phyloP scores from a whole-genome alignment of 2,329 filamentous ascomycete genomes.

The Neocucurbitaria cava region DNA sequence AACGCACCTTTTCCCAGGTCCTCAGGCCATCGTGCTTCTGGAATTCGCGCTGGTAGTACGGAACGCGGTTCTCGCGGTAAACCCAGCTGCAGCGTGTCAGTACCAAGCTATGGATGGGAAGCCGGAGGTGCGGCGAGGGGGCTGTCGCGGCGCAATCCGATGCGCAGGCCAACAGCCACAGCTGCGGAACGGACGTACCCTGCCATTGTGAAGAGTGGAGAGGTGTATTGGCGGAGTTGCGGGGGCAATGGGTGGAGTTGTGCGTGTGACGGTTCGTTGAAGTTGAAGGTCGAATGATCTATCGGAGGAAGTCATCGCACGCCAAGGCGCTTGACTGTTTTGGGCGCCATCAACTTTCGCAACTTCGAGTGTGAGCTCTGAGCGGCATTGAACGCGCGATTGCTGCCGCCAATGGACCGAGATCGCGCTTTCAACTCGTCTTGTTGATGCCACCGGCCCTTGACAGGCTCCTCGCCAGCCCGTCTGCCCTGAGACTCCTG shows the following conservation, averaged over 20 bases:
- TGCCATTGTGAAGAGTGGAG: slow-evolving; percentile 52
- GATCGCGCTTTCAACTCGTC: slow-evolving; percentile 12
- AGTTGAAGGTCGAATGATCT: slow-evolving; percentile 41
- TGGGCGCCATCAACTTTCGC: slow-evolving; percentile 18
- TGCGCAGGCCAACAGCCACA: slow-evolving; percentile 3
- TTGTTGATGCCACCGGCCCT: slow-evolving; percentile 54
- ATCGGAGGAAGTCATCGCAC: slow-evolving; percentile 10
- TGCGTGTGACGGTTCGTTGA: slow-evolving; percentile 34
- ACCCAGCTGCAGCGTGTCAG: slow-evolving; percentile 53
- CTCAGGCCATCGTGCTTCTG: slow-evolving; percentile 75
- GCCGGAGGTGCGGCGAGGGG: slow-evolving; percentile 12
- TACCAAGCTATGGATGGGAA: slow-evolving; percentile 22
- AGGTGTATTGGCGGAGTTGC: slow-evolving; percentile 32
- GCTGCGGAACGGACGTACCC: slow-evolving; percentile 47
- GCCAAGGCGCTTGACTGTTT: slow-evolving; percentile 28
- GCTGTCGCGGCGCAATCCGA: slow-evolving; percentile 18
- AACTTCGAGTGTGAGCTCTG: slow-evolving; percentile 3
- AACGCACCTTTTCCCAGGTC: slow-evolving; percentile 79
- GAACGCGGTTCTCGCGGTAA: slow-evolving; percentile 79
- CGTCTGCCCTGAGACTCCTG: slow-evolving; percentile 51
- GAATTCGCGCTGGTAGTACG: slow-evolving; percentile 76
- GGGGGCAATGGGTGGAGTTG: slow-evolving; percentile 44
- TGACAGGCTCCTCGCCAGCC: slow-evolving; percentile 55
- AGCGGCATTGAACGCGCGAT: not conserved
- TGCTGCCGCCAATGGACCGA: slow-evolving; percentile 30